Evolutionary conservation across 495 filamentous ascomycete species (phyloP).

Genomic region (Coniosporium apollinis): DNA sequence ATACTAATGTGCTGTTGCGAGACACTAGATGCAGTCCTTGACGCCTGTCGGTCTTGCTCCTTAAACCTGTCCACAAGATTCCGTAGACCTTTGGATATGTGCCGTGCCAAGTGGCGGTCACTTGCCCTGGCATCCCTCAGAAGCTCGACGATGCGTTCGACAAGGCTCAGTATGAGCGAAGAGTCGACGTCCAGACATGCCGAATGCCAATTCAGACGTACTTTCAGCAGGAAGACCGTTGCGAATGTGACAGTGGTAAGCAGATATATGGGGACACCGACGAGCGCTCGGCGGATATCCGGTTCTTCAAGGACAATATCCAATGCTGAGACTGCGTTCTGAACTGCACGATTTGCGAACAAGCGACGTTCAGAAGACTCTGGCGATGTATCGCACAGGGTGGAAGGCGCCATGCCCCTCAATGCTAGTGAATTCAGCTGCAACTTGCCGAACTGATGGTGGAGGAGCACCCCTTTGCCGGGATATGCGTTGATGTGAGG

Average conservation of each 20-base stretch:
- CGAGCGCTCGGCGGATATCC: slow-evolving; percentile 33
- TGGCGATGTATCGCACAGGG: slow-evolving; percentile 17
- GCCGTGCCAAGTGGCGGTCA: background rate
- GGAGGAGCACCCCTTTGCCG: slow-evolving; percentile 34
- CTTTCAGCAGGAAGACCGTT: slow-evolving; percentile 37
- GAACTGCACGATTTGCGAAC: slow-evolving; percentile 25
- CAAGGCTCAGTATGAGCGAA: background rate
- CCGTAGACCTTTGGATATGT: background rate
- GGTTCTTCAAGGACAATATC: slow-evolving; percentile 31
- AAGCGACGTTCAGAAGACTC: slow-evolving; percentile 17
- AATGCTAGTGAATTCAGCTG: slow-evolving; percentile 30
- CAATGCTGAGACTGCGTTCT: slow-evolving; percentile 31
- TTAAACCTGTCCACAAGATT: background rate
- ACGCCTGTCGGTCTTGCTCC: no score
- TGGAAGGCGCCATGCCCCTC: slow-evolving; percentile 18
- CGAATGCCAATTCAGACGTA: slow-evolving; percentile 8
- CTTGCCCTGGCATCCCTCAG: background rate
- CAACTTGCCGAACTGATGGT: slow-evolving; percentile 34
- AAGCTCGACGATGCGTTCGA: background rate
- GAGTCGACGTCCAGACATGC: background rate
- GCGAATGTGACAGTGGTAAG: slow-evolving; percentile 43
- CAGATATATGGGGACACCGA: slow-evolving; percentile 36
- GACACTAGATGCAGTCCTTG: no score
- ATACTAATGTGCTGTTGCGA: no score
- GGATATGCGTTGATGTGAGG: slow-evolving; percentile 21